Base-by-base conservation (phyloP, 345 rosid genomes). In the Citropsis articulata region DNA sequence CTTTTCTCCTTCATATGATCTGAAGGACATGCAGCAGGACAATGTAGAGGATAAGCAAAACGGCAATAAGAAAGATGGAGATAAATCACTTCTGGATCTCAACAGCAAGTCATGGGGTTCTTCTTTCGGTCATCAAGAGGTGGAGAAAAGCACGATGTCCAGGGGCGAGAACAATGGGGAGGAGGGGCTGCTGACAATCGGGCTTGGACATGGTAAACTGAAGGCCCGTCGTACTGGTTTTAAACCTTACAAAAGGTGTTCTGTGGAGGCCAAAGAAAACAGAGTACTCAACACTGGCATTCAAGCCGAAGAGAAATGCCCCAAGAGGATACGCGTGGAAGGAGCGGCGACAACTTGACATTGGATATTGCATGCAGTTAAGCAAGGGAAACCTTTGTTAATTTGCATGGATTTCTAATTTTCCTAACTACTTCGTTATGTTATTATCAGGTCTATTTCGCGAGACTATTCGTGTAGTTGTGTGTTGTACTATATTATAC, bases 231-330 rank as follows among this genome's bases (percentile, higher is more conserved):
- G 89, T 69, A 92, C 97, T 53, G 97, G 98, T 77, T 95, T 95
- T 79, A 95, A 91, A 79, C 98, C 98, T 36, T 95, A 95, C 88
- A 93, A 93, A 84, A 89, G 98, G 83, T 95, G 96, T 80, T 90
- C 94, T 0, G 60, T 87, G 80, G 98, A 95, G 88, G 94, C 93
- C 61, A 90, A 81, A 69, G 98, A 93, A 71, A 88, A 80, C 83
- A 89, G 81, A 78, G 27, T 75, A 75, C 67, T 73, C 67, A 85
- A 81, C 80, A 55, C 66, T 57, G 27, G 84, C 87, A 70, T 65
- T 87, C 97, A 86, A 79, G 83, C 80, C 31, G 97, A 91, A 75
- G 96, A 91, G 85, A 92, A 87, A 78, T 83, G 87, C 72, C 87
- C 97, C 19, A 95, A 95, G 85, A 89, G 98, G 82, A 90, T 93